Percentiles rank a stretch among this genome's conserved stretches.
phyloP scores from a whole-genome alignment of 495 filamentous ascomycete genomes.

The Daldinia loculata region DNA sequence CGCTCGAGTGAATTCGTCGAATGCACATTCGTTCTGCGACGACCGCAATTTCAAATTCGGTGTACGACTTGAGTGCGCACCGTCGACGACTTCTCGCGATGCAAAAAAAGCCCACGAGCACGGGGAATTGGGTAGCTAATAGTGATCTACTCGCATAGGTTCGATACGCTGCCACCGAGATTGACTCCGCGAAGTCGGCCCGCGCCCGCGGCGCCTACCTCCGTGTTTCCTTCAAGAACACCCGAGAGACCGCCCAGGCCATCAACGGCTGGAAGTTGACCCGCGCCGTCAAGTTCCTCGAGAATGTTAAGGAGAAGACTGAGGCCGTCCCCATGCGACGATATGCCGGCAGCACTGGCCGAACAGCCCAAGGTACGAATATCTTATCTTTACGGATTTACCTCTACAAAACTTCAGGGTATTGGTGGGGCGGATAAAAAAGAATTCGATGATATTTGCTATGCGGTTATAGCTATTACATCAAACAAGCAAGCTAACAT shows the following conservation, averaged over 20 bases:
- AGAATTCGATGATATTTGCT: background rate
- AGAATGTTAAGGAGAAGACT: constrained; percentile 93
- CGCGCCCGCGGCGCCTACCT: constrained; percentile 98
- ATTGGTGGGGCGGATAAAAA: background rate
- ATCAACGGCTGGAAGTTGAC: constrained; percentile 99
- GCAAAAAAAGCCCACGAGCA: background rate
- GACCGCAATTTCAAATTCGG: constrained; percentile 4
- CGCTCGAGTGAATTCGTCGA: background rate
- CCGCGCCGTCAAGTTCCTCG: constrained; percentile 92
- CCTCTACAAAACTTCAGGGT: background rate
- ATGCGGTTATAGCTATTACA: background rate
- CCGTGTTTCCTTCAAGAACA: constrained; percentile 99
- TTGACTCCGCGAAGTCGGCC: constrained; percentile 90
- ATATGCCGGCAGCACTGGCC: constrained; percentile 92
- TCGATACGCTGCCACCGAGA: constrained; percentile 95
- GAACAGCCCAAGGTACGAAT: constrained; percentile 92
- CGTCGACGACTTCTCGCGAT: constrained; percentile 4
- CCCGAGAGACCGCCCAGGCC: constrained; percentile 97
- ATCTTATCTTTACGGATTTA: background rate
- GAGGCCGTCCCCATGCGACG: constrained; percentile 97
- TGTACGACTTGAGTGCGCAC: constrained; percentile 3
- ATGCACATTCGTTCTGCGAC: background rate
- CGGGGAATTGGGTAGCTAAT: constrained; percentile 44
- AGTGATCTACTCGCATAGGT: constrained; percentile 67
- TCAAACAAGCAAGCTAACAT: constrained; percentile 41